Evolutionary conservation across 2,329 filamentous ascomycete genomes (phyloP).

Genomic region (Colletotrichum somersetense): DNA sequence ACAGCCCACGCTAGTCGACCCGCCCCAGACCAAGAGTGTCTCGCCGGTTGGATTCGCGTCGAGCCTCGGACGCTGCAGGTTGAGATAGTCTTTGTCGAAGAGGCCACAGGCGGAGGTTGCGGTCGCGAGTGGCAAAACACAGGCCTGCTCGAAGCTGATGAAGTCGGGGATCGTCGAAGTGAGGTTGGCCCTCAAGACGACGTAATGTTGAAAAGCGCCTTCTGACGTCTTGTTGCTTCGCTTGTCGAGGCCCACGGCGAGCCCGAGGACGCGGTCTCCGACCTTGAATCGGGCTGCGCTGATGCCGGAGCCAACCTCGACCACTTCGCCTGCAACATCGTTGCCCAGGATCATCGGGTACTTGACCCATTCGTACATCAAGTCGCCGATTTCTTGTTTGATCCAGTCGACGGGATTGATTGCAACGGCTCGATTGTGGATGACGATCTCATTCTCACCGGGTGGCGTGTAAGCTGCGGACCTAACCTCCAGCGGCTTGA

Average conservation of each 20-base stretch:
- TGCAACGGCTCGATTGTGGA: conserved; percentile 49
- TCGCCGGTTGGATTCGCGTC: conserved; percentile 41
- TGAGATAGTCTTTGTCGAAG: conserved; percentile 45
- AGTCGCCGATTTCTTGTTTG: conserved; percentile 44
- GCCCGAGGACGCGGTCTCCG: conserved; percentile 48
- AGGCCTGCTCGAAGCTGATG: conserved; percentile 45
- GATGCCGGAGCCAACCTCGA: conserved; percentile 45
- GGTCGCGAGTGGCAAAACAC: conserved; percentile 47
- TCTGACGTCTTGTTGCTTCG: conserved; percentile 49
- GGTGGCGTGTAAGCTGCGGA: conserved; percentile 36
- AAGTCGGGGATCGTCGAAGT: conserved; percentile 44
- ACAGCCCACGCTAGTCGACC: conserved; percentile 60
- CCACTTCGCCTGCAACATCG: conserved; percentile 50
- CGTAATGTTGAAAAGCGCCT: conserved; percentile 46
- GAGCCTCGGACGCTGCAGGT: conserved; percentile 43
- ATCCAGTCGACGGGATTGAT: conserved; percentile 49
- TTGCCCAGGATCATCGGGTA: conserved; percentile 51
- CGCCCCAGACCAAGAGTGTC: conserved; percentile 59
- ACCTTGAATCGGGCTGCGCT: conserved; percentile 43
- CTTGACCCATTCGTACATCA: conserved; percentile 41
- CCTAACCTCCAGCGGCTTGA: conserved; percentile 26
- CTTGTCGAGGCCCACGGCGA: conserved; percentile 49
- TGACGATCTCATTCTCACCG: conserved; percentile 45
- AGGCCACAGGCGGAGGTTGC: conserved; percentile 47
- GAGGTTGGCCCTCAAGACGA: conserved; percentile 36